These are phyloP conservation scores for Benincasa hispida DNA, from an alignment of 306 rosid genomes.

Conservation along the genomic window DNA sequence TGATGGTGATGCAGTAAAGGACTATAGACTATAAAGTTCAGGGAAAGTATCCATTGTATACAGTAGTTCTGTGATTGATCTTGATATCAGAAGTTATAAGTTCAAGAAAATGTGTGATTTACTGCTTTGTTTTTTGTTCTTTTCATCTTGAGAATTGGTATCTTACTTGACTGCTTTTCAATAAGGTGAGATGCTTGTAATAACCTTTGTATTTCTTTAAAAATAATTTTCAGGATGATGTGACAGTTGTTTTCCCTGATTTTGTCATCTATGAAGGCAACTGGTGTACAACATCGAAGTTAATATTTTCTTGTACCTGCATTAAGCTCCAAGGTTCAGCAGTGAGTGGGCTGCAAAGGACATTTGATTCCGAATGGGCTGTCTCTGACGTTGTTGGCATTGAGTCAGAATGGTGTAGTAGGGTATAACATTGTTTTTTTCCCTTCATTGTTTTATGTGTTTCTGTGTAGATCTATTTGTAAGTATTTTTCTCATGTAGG, in stretches of 20 bases:
- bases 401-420: slow-evolving; percentile 38
- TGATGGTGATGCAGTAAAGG: neutral
- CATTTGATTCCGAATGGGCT: slow-evolving; percentile 34
- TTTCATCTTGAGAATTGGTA: neutral
- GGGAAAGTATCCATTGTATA: neutral
- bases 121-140: neutral
- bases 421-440: slow-evolving; percentile 16
- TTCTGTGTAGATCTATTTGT: slow-evolving; percentile 8
- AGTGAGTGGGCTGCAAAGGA: slow-evolving; percentile 19
- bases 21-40: neutral
- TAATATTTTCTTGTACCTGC: slow-evolving; percentile 40
- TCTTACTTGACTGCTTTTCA: neutral
- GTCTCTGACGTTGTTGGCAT: slow-evolving; percentile 29
- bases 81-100: neutral
- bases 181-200: neutral
- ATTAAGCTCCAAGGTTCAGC: slow-evolving; percentile 33
- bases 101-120: neutral
- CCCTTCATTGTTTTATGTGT: neutral
- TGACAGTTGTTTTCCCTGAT: slow-evolving; percentile 21
- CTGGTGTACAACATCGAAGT: slow-evolving; percentile 21
- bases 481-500: slow-evolving; percentile 27
- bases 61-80: neutral
- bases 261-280: slow-evolving; percentile 26
- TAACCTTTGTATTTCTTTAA: neutral
- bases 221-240: neutral